Percentiles rank a stretch among this genome's conserved stretches.
Evolutionary conservation across 1,284 basidiomycete species (phyloP).

Genomic region (Paramarasmius palmivorus): DNA sequence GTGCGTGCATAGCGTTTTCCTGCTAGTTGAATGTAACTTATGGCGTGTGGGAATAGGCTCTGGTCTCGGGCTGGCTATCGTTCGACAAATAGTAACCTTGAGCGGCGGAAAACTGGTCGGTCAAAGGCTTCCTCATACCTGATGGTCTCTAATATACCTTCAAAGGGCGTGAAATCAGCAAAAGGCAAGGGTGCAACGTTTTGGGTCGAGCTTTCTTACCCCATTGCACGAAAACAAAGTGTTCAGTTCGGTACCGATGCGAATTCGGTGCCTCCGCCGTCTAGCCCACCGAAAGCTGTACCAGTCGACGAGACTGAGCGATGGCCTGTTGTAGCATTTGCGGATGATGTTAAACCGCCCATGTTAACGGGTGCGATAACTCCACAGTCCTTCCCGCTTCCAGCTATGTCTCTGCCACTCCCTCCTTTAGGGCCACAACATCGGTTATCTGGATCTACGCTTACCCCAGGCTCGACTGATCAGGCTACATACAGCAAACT

Average conservation of each 20-base stretch:
- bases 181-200: slow-evolving; percentile 36
- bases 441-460: slow-evolving; percentile 1
- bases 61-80: slow-evolving; percentile 50
- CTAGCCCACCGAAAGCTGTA: not conserved
- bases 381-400: not conserved
- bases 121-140: too few relatives aligned
- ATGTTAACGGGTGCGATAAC: slow-evolving; percentile 1
- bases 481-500: too few relatives aligned
- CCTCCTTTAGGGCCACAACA: not conserved
- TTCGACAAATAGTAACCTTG: slow-evolving; percentile 50
- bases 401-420: too few relatives aligned
- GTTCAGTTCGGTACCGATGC: slow-evolving; percentile 15
- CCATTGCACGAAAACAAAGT: slow-evolving; percentile 20
- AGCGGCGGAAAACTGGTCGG: slow-evolving; percentile 46
- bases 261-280: slow-evolving; percentile 4
- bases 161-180: slow-evolving; percentile 32
- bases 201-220: slow-evolving; percentile 44
- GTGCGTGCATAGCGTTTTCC: slow-evolving; percentile 20
- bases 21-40: not conserved
- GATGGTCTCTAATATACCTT: too few relatives aligned
- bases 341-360: slow-evolving; percentile 11
- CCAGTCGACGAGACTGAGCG: not conserved
- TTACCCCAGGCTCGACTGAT: not conserved
- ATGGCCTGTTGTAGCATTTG: slow-evolving; percentile 6
- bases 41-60: slow-evolving; percentile 17